Conservation (phyloP, 768 basidiomycete genomes). For the Tephrocybe rancida region DNA sequence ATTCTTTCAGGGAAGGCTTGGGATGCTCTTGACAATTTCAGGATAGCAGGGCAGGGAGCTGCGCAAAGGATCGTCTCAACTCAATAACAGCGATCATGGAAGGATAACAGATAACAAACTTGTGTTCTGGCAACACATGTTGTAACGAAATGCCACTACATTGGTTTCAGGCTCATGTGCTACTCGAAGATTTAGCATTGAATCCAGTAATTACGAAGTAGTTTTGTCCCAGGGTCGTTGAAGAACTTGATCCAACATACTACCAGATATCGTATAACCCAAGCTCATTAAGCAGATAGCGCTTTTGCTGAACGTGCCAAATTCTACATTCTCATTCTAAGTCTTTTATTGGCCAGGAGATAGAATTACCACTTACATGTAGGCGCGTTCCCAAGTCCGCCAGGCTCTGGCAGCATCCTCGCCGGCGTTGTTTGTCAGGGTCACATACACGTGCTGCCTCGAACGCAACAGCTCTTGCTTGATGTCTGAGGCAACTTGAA, state of each 20-base stretch:
- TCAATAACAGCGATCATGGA: too few relatives aligned
- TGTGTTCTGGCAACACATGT: too few relatives aligned
- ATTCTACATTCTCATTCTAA: not conserved
- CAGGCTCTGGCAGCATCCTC: not conserved
- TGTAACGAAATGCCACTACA: too few relatives aligned
- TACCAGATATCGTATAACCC: not conserved
- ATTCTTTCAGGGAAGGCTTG: conserved; percentile 62
- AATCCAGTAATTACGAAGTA: too few relatives aligned
- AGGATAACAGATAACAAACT: too few relatives aligned
- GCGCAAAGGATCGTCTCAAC: conserved; percentile 10
- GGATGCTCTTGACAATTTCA: conserved; percentile 55
- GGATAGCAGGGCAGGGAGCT: conserved; percentile 38
- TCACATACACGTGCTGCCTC: not conserved
- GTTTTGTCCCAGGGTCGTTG: too few relatives aligned
- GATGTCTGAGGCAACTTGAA: conserved; percentile 12
- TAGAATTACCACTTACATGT: conserved; percentile 3
- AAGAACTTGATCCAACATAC: too few relatives aligned
- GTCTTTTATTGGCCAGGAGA: not conserved
- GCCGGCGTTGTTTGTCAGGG: not conserved
- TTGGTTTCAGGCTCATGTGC: too few relatives aligned
- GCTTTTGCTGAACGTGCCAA: conserved; percentile 8
- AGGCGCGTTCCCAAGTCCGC: conserved; percentile 10
- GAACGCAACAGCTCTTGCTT: conserved; percentile 5
- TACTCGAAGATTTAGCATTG: too few relatives aligned
- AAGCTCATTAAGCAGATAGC: conserved; percentile 1